Evolutionary conservation across 331 rosid genomes (phyloP), one percentile per base, ranked within the genome.

Genomic region (Quercus phellos): DNA sequence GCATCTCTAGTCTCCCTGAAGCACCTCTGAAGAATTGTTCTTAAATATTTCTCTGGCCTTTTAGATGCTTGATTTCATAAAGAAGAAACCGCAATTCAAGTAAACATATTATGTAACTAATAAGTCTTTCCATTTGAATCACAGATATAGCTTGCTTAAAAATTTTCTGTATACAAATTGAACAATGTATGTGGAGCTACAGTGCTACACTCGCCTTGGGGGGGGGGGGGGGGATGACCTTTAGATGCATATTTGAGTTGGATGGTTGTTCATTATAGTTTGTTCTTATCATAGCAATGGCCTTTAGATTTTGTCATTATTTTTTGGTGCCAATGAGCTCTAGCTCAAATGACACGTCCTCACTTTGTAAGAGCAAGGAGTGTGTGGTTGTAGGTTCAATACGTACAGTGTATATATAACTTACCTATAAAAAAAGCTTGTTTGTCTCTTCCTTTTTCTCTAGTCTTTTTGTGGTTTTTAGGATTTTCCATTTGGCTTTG

Each of bases 401-500:
- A 35, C 77, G 38, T 77, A 38, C 22, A 21, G 50, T 27, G 66
- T 51, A 35, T 27, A 6, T 59, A 46, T 46, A 46, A 46, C 51
- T 10, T 46, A 46, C 53, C 53, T 12, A 46, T 46, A 46, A 46
- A 46, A 46, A 46, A 56, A 19, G 8, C 12, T 24, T 26, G 43
- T 32, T 53, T 61, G 1, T 22, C 19, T 35, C 13, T 26, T 75
- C 60, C 17, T 63, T 26, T 22, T 51, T n/a, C 34, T 18, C 9
- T 14, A 74, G 51, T 30, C 35, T 21, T 82, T 66, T n/a, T 72
- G 12, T 53, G 5, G 27, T 75, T 73, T 77, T 29, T 76, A 53
- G 59, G 19, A 46, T 67, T 88, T 63, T 70, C 66, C 64, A 51
- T 43, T 64, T 58, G 38, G 51, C 54, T 26, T 26, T 72, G 22